Evolutionary conservation across 768 basidiomycete species (phyloP).

Genomic region (Collybiopsis confluens): DNA sequence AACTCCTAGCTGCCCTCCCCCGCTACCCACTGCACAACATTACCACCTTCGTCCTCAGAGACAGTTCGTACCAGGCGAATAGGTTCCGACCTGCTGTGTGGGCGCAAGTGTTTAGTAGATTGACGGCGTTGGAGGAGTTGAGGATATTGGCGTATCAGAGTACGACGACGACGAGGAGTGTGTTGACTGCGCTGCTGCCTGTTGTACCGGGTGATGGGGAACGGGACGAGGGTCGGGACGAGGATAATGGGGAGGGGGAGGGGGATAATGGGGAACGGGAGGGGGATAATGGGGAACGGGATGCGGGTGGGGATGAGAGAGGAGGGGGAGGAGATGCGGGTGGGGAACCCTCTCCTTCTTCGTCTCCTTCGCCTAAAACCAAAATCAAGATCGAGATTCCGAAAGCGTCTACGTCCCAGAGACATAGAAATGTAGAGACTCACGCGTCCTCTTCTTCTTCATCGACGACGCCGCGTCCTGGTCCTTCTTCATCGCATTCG

Average conservation of each 20-base stretch:
- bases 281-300: background rate
- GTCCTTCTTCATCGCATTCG: too few relatives aligned
- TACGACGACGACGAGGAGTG: slow-evolving; percentile 1
- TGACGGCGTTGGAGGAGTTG: background rate
- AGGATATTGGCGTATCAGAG: slow-evolving; percentile 6
- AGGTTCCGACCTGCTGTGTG: slow-evolving; percentile 2
- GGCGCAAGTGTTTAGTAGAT: background rate
- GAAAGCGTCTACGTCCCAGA: too few relatives aligned
- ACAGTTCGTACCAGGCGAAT: slow-evolving; percentile 5
- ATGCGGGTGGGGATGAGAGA: too few relatives aligned
- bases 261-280: background rate
- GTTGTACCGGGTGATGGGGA: background rate
- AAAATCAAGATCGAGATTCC: too few relatives aligned
- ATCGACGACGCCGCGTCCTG: too few relatives aligned
- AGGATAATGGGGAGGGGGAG: background rate
- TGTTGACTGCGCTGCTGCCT: slow-evolving; percentile 5
- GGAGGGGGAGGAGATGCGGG: too few relatives aligned
- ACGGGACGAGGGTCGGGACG: background rate
- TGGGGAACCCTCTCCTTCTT: too few relatives aligned
- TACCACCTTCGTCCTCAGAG: slow-evolving; percentile 2
- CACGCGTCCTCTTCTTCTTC: too few relatives aligned
- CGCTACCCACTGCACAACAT: slow-evolving; percentile 1
- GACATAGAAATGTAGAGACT: too few relatives aligned
- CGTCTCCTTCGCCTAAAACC: too few relatives aligned
- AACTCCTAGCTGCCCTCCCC: background rate